Evolutionary conservation across 1,139 yeast species (phyloP), one percentile per base, ranked within the genome.

Genomic region (Saccharomyces pastorianus): DNA sequence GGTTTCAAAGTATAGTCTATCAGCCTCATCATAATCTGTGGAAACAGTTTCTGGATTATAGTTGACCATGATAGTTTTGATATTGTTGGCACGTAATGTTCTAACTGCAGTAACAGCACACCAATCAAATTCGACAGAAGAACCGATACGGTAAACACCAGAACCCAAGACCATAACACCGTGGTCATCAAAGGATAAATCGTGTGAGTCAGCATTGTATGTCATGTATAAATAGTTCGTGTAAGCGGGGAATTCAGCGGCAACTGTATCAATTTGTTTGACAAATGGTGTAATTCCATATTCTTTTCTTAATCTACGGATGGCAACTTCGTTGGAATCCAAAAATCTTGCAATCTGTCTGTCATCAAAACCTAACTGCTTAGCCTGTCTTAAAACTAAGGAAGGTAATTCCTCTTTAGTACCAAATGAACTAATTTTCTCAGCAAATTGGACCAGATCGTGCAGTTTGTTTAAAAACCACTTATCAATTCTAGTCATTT

Each of bases 31-130:
- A 71, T 89, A 93, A 76, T 93, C 99, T 49, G 99, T 93, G 20
- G 96, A 88, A 48, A 93, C 99, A 46, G 99, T 93, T 76, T 93
- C 99, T 52, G 99, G 99, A 75, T 93, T 93, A 77, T 93, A 93
- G 79, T 93, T 93, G 70, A 93, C 83, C 98, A 93, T 93, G 69
- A 93, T 85, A 38, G 99, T 93, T 79, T 90, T 93, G 70, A 82
- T 78, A 56, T 91, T 91, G 70, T 83, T 82, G 61, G 87, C 88
- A 68, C 99, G 84, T 69, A 93, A 80, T 48, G 99, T 89, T 76
- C 99, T 85, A 61, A 90, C 95, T 53, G 99, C 95, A 61, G 95
- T 80, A 55, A 88, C 96, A 50, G 96, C 96, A 80, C 96, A 88
- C 96, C 96, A 88, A 72, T 88, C 96, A 71, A 88, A 88, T 73